phyloP scores from a whole-genome alignment of 2,329 filamentous ascomycete genomes.

The Aspergillus novoparasiticus region DNA sequence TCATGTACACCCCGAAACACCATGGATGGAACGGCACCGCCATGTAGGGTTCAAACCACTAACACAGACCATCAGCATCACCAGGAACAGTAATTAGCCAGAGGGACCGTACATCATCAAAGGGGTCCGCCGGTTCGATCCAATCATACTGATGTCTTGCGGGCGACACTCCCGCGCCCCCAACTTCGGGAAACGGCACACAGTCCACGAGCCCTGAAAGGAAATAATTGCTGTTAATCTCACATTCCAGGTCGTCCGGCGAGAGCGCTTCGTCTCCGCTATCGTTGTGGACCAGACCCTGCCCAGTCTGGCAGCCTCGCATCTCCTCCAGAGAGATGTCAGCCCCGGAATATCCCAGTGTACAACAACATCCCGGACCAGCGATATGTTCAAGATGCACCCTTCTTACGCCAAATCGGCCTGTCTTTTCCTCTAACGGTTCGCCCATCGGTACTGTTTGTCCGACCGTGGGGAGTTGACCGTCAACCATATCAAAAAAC shows the following conservation, averaged over 20 bases:
- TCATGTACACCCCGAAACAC: constrained; percentile 3
- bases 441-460: neutral
- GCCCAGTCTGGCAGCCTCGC: constrained; percentile 4
- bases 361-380: neutral
- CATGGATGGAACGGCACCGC: constrained; percentile 1
- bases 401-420: neutral
- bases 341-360: neutral
- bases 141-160: too few relatives aligned
- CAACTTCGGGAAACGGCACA: neutral
- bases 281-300: neutral
- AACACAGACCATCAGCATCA: too few relatives aligned
- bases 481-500: neutral
- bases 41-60: too few relatives aligned
- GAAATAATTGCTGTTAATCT: constrained; percentile 3
- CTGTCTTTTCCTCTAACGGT: neutral
- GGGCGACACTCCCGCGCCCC: too few relatives aligned
- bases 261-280: neutral
- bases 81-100: too few relatives aligned
- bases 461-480: neutral
- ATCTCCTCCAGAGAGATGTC: constrained; percentile 4
- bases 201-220: constrained; percentile 2
- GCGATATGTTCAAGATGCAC: neutral
- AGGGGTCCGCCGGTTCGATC: neutral
- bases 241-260: neutral
- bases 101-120: neutral